Conservation (phyloP, 2,329 filamentous ascomycete species). For the Volutella citrinella region DNA sequence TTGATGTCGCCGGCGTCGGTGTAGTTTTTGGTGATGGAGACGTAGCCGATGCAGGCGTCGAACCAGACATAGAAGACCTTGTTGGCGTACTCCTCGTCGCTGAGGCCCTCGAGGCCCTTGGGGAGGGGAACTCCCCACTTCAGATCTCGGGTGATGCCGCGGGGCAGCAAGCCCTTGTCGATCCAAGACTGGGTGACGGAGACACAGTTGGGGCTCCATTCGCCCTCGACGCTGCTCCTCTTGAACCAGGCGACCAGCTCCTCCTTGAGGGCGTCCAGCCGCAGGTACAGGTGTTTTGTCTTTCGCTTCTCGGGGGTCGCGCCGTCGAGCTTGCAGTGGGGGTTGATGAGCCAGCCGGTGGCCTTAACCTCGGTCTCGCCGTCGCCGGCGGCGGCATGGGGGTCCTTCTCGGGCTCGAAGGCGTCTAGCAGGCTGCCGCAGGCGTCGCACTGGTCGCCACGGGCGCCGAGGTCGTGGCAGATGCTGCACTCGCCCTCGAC, state of each 20-base stretch:
- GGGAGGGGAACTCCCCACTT: conserved; percentile 76
- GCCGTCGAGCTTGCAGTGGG: conserved; percentile 87
- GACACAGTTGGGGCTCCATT: conserved; percentile 72
- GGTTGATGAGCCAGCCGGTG: conserved; percentile 65
- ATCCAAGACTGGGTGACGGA: conserved; percentile 80
- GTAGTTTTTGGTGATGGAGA: conserved; percentile 91
- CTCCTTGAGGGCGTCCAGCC: conserved; percentile 77
- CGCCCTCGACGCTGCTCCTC: conserved; percentile 68
- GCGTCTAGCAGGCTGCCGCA: conserved; percentile 72
- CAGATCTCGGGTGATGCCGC: conserved; percentile 88
- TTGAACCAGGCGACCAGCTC: conserved; percentile 76
- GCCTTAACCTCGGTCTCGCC: conserved; percentile 34
- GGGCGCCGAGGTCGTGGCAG: conserved; percentile 68
- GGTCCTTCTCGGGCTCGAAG: conserved; percentile 52
- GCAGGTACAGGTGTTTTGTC: conserved; percentile 90
- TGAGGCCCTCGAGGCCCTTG: conserved; percentile 43
- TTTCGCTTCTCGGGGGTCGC: conserved; percentile 73
- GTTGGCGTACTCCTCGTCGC: conserved; percentile 51
- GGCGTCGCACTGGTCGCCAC: conserved; percentile 72
- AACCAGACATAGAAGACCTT: conserved; percentile 93
- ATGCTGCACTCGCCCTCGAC: conserved; percentile 77
- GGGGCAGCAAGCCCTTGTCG: conserved; percentile 76
- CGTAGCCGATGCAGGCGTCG: conserved; percentile 89
- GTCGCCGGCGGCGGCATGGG: conserved; percentile 25
- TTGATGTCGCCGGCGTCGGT: conserved; percentile 52